phyloP scores from a whole-genome alignment of 169 alveolate genomes.

The Theileria annulata region DNA sequence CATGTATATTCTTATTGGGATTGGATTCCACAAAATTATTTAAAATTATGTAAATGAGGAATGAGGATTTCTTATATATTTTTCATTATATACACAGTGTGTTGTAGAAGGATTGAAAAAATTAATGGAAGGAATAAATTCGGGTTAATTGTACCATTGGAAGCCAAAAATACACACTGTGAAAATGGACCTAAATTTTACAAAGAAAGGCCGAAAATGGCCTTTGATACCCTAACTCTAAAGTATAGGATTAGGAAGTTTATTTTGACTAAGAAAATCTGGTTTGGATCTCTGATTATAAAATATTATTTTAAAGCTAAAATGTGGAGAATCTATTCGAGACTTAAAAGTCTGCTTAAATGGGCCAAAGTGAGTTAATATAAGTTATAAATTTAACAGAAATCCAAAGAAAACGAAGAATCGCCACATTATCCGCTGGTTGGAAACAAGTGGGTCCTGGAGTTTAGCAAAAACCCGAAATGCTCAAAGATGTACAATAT shows the following conservation, averaged over 20 bases:
- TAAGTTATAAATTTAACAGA: background rate
- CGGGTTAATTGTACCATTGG: background rate
- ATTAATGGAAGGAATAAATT: background rate
- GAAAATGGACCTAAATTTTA: background rate
- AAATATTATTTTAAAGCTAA: background rate
- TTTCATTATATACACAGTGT: background rate
- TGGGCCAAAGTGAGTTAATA: background rate
- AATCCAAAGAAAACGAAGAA: slow-evolving; percentile 26
- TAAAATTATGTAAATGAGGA: background rate
- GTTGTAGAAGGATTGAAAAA: background rate
- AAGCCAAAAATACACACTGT: background rate
- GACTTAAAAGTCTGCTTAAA: background rate
- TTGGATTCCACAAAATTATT: background rate
- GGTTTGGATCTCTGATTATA: background rate
- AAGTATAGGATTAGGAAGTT: background rate
- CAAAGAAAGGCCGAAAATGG: background rate
- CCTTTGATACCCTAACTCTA: background rate
- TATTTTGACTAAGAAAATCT: background rate
- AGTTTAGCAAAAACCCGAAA: slow-evolving; percentile 12
- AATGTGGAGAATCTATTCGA: background rate
- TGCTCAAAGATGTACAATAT: slow-evolving; percentile 22
- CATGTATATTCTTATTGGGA: background rate
- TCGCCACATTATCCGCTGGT: slow-evolving; percentile 50
- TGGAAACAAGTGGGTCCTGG: slow-evolving; percentile 51
- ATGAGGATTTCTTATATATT: background rate